A percentile compares a stretch with the other conserved stretches of the same genome.
phyloP scores from a whole-genome alignment of 1,139 yeast genomes.

The Scheffersomyces titani region DNA sequence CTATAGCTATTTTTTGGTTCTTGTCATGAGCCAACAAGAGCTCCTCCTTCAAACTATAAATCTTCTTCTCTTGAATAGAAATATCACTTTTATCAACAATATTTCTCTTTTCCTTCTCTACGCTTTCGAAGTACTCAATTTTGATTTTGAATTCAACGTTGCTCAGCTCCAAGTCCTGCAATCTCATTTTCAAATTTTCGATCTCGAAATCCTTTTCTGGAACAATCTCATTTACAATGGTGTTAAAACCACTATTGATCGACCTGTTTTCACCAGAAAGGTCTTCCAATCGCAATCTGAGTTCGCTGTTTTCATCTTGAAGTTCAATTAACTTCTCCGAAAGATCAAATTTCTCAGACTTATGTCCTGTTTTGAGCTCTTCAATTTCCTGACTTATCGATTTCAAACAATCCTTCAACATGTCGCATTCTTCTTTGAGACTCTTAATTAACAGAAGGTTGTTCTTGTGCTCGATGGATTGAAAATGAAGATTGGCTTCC shows the following conservation, averaged over 20 bases:
- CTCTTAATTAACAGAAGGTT: conserved; percentile 4
- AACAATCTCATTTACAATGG: conserved; percentile 15
- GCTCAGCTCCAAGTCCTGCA: conserved; percentile 11
- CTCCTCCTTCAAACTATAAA: conserved; percentile 21
- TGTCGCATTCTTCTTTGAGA: conserved; percentile 9
- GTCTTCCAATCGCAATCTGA: background rate
- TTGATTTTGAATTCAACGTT: background rate
- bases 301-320: conserved; percentile 24
- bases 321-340: conserved; percentile 21
- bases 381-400: conserved; percentile 20
- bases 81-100: background rate
- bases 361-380: conserved; percentile 2
- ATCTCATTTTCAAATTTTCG: conserved; percentile 14
- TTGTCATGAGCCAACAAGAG: conserved; percentile 18
- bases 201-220: conserved; percentile 29
- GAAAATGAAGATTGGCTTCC: conserved; percentile 9
- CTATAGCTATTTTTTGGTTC: conserved; percentile 17
- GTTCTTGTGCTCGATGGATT: conserved; percentile 6
- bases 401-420: conserved; percentile 10
- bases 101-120: background rate
- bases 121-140: background rate
- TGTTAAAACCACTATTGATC: conserved; percentile 14
- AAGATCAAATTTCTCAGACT: conserved; percentile 11
- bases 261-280: background rate
- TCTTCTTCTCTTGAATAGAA: conserved; percentile 20